A percentile compares a stretch with the other conserved stretches of the same genome.
Conservation (phyloP, 345 rosid genomes). For the Carallia brachiata region DNA sequence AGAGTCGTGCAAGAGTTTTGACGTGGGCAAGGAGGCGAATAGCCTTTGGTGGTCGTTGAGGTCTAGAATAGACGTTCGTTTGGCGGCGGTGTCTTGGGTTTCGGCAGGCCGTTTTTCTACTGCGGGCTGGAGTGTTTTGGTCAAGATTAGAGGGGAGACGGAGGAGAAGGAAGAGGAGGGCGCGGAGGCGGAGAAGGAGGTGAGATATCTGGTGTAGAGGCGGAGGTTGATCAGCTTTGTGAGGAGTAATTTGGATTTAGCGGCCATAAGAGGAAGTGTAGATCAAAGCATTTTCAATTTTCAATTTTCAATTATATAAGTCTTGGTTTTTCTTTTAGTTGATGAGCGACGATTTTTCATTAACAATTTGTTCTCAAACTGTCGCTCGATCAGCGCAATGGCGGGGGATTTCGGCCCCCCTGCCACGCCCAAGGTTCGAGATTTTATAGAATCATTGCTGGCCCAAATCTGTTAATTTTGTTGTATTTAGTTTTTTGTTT, state of each 20-base stretch:
- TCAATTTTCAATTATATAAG: no score
- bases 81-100: neutral
- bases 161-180: conserved; percentile 22
- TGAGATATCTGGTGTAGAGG: conserved; percentile 19
- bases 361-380: no score
- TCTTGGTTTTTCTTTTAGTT: no score
- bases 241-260: conserved; percentile 33
- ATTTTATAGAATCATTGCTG: no score
- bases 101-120: neutral
- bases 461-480: no score
- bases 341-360: no score
- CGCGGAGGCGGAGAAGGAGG: neutral
- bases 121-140: conserved; percentile 19
- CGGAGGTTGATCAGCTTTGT: conserved; percentile 37
- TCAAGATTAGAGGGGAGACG: neutral
- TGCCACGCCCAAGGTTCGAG: no score
- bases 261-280: neutral
- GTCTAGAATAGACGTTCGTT: conserved; percentile 31
- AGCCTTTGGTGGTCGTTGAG: conserved; percentile 51
- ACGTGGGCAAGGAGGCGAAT: conserved; percentile 41
- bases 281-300: no score
- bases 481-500: no score
- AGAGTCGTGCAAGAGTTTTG: conserved; percentile 53
- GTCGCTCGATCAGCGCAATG: no score
- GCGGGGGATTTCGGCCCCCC: no score